Conservation (phyloP, 2,329 filamentous ascomycete species). For the Neopestalotiopsis sp. region DNA sequence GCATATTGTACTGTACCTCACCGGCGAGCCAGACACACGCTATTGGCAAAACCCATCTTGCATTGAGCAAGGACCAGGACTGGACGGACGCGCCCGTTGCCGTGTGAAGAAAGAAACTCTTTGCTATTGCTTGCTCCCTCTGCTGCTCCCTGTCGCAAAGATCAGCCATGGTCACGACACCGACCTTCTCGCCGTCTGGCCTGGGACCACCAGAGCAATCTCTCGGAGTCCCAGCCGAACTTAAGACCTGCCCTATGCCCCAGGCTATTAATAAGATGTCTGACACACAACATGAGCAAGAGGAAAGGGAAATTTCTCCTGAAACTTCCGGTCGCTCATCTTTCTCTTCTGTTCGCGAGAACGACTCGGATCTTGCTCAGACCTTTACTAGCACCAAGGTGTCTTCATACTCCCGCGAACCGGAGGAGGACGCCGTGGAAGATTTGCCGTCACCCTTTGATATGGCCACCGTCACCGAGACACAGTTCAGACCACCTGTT, state of each 20-base stretch:
- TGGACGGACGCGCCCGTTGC: not conserved
- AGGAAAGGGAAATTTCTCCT: slow-evolving; percentile 33
- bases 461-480: slow-evolving; percentile 48
- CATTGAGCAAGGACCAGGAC: slow-evolving; percentile 24
- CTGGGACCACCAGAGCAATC: slow-evolving; percentile 24
- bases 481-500: slow-evolving; percentile 56
- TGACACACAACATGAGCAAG: slow-evolving; percentile 27
- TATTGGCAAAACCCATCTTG: slow-evolving; percentile 32
- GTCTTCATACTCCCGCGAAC: slow-evolving; percentile 58
- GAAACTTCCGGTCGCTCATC: slow-evolving; percentile 55
- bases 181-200: slow-evolving; percentile 23
- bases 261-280: slow-evolving; percentile 31
- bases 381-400: slow-evolving; percentile 68
- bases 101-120: not conserved
- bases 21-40: slow-evolving; percentile 23
- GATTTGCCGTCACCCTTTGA: slow-evolving; percentile 53
- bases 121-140: not conserved
- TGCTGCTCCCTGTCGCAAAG: slow-evolving; percentile 12
- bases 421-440: slow-evolving; percentile 55
- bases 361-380: slow-evolving; percentile 64
- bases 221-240: slow-evolving; percentile 21
- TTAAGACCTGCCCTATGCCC: slow-evolving; percentile 30
- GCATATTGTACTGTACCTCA: slow-evolving; percentile 2
- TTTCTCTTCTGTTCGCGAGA: slow-evolving; percentile 68
- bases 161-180: slow-evolving; percentile 30